Base-by-base conservation (phyloP, 495 filamentous ascomycete genomes). In the Astrothelium subdiscretum region DNA sequence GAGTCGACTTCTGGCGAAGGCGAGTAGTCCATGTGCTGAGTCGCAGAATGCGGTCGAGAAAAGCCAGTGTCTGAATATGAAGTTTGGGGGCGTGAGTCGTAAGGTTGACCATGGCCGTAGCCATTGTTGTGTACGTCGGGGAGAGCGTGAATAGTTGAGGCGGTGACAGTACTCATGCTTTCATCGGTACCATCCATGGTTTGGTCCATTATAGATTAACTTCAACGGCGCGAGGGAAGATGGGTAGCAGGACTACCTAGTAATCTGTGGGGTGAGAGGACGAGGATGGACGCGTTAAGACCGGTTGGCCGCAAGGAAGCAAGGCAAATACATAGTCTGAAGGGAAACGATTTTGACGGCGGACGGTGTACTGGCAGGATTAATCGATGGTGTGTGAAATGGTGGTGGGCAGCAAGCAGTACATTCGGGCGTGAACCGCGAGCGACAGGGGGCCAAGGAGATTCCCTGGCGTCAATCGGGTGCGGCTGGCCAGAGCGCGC, bases 51-150 rank as follows among this genome's bases (percentile, higher is more conserved):
- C 42, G 66, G 66, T 35, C 71, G 65, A 31, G 67, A 67, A 64
- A 73, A 76, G 62, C 67, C 68, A 24, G 73, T 76, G 65, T 76
- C 74, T 6, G 73, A 75, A 66, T 76, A 76, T 0, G 69, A 72
- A 15, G 74, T 76, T 63, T 73, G 72, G n/a, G 74, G 74, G 26
- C 74, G 65, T 13, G 67, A 38, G 11, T 69, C 68, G 62, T 69
- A 66, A 2, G 31, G 22, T 24, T 66, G 65, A 57, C 59, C 32
- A 48, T 51, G 62, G 59, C 48, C 51, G 65, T 67, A 67, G 44
- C 54, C 65, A 29, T 65, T 64, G 43, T 64, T 63, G 58, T 59
- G 60, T 8, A 67, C 48, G 27, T 69, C 63, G 18, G 66, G 67
- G 29, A 69, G 61, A 10, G 64, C 61, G 18, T 70, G 70, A 20